Percentiles rank a stretch among this genome's conserved stretches.
phyloP scores from a whole-genome alignment of 1,284 basidiomycete species.

The Coniophora puteana region DNA sequence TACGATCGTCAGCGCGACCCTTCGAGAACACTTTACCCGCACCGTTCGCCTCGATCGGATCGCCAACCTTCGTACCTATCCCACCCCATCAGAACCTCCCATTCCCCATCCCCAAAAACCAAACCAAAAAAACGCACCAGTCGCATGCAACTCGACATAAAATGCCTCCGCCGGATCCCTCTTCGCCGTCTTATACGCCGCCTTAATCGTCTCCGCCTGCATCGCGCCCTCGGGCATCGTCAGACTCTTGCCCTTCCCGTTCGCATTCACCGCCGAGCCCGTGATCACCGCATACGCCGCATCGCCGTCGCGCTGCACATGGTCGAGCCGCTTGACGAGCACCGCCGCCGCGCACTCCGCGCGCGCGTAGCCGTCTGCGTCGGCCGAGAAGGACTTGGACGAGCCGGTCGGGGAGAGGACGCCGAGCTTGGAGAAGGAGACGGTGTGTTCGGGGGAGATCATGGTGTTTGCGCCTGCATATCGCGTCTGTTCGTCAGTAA shows the following conservation, averaged over 20 bases:
- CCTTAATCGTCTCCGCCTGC: constrained; percentile 25
- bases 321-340: constrained; percentile 26
- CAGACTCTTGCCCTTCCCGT: constrained; percentile 28
- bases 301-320: constrained; percentile 20
- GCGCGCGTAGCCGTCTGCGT: neutral
- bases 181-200: constrained; percentile 23
- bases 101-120: neutral
- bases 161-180: constrained; percentile 22
- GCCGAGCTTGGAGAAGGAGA: constrained; percentile 29
- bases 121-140: constrained; percentile 1
- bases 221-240: constrained; percentile 30
- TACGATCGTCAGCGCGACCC: constrained; percentile 17
- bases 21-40: constrained; percentile 20
- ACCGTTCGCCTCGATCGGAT: constrained; percentile 13
- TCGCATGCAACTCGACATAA: constrained; percentile 16
- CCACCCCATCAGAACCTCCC: neutral
- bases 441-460: constrained; percentile 22
- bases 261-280: constrained; percentile 26
- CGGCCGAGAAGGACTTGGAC: constrained; percentile 1
- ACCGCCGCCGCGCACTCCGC: constrained; percentile 25
- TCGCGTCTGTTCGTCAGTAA: neutral
- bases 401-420: constrained; percentile 10
- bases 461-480: constrained; percentile 23
- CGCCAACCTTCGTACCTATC: constrained; percentile 13
- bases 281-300: constrained; percentile 24